Conservation (phyloP, 2,329 filamentous ascomycete genomes). For the Xylogone sp. region DNA sequence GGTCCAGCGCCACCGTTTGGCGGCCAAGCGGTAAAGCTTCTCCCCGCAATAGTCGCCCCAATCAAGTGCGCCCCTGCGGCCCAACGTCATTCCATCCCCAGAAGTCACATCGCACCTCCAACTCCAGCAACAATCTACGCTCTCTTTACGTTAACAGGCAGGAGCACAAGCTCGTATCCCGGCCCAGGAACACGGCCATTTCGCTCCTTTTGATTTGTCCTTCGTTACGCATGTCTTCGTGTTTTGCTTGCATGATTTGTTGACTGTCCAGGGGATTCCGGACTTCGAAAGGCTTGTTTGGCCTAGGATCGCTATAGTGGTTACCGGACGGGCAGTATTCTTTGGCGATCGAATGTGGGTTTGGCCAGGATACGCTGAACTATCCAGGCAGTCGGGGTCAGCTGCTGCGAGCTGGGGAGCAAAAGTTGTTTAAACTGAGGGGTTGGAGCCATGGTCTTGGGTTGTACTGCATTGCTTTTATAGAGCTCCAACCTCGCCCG, state of each 20-base stretch:
- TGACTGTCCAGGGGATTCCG: background rate
- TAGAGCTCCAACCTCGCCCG: background rate
- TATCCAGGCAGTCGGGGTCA: background rate
- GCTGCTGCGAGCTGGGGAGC: background rate
- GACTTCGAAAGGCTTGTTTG: background rate
- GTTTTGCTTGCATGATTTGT: background rate
- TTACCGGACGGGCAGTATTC: background rate
- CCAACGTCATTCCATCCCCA: constrained; percentile 8
- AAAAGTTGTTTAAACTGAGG: background rate
- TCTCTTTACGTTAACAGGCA: background rate
- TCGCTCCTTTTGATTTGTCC: background rate
- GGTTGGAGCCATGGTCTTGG: background rate
- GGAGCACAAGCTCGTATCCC: background rate
- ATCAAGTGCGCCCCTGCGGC: constrained; percentile 7
- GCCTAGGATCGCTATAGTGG: background rate
- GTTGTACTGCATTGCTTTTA: background rate
- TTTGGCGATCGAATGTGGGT: background rate
- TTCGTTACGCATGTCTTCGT: background rate
- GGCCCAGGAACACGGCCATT: background rate
- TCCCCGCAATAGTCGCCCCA: constrained; percentile 13
- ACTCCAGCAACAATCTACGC: background rate
- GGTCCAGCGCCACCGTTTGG: background rate
- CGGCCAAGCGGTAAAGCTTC: background rate
- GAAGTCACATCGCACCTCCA: background rate
- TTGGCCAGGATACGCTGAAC: background rate